phyloP scores from a whole-genome alignment of 805 yeast genomes.

The Yamadazyma akitaensis region DNA sequence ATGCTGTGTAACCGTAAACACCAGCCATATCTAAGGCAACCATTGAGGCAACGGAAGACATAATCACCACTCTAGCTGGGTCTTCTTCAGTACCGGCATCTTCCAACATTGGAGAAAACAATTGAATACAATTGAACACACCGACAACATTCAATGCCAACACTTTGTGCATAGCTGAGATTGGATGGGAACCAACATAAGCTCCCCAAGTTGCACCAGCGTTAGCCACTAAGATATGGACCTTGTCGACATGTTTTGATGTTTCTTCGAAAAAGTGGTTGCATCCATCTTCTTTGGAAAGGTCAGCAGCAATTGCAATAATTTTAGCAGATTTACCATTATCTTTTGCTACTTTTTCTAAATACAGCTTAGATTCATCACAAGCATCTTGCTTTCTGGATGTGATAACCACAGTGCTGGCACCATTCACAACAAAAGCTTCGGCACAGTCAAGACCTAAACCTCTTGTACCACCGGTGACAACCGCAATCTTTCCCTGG shows the following conservation, averaged over 20 bases:
- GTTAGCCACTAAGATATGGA: slow-evolving; percentile 67
- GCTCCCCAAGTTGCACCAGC: slow-evolving; percentile 85
- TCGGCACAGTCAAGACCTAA: slow-evolving; percentile 69
- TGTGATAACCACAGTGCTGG: slow-evolving; percentile 56
- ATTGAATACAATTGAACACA: slow-evolving; percentile 63
- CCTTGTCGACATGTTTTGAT: slow-evolving; percentile 35
- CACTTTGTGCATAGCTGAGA: slow-evolving; percentile 59
- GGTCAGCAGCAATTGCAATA: slow-evolving; percentile 54
- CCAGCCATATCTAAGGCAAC: slow-evolving; percentile 44
- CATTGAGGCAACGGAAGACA: slow-evolving; percentile 63
- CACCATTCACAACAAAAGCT: slow-evolving; percentile 59
- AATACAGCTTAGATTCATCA: slow-evolving; percentile 47
- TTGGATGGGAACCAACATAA: slow-evolving; percentile 57
- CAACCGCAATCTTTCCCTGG: slow-evolving; percentile 59
- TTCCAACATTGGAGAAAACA: slow-evolving; percentile 56
- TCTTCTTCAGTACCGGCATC: slow-evolving; percentile 49
- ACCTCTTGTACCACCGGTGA: slow-evolving; percentile 77
- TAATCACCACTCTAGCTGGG: slow-evolving; percentile 62
- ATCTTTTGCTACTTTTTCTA: slow-evolving; percentile 36
- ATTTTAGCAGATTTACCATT: slow-evolving; percentile 28
- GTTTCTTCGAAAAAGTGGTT: slow-evolving; percentile 42
- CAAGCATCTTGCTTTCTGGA: slow-evolving; percentile 65
- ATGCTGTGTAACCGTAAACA: slow-evolving; percentile 67
- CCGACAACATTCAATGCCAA: slow-evolving; percentile 62
- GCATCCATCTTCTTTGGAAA: slow-evolving; percentile 49